Percentiles rank a stretch among this genome's conserved stretches.
These are phyloP conservation scores for Neonectria faginata DNA, from an alignment of 2,329 filamentous ascomycete genomes.

Conservation along the genomic window DNA sequence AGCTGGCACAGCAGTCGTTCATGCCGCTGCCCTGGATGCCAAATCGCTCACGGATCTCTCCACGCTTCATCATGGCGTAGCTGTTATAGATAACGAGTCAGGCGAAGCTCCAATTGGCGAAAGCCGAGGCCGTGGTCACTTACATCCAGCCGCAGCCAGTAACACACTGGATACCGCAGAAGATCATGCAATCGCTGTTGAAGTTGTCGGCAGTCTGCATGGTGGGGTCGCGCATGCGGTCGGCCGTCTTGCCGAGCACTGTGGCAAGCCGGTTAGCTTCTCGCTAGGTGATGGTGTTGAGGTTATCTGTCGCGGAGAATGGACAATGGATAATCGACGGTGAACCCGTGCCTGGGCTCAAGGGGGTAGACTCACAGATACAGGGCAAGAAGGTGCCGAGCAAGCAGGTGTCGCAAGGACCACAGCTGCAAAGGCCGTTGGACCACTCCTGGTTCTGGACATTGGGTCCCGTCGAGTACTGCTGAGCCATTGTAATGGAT, in stretches of 20 bases:
- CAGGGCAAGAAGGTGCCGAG: constrained; percentile 57
- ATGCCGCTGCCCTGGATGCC: constrained; percentile 62
- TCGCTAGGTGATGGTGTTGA: no score
- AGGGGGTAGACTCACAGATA: constrained; percentile 52
- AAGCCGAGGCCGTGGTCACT: constrained; percentile 27
- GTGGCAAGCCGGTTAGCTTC: constrained; percentile 29
- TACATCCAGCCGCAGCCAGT: constrained; percentile 60
- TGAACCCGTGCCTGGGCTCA: not conserved
- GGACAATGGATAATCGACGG: fast-evolving
- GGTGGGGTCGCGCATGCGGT: constrained; percentile 58
- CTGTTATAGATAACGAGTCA: constrained; percentile 38
- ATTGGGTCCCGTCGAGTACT: constrained; percentile 43
- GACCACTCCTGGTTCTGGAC: constrained; percentile 52
- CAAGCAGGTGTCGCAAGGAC: constrained; percentile 54
- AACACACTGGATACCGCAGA: constrained; percentile 52
- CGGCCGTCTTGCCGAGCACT: constrained; percentile 59
- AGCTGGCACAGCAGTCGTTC: constrained; percentile 64
- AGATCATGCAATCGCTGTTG: constrained; percentile 58
- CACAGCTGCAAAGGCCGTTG: constrained; percentile 55
- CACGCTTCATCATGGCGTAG: constrained; percentile 64
- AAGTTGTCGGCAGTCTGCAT: constrained; percentile 53
- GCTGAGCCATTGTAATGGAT: constrained; percentile 41
- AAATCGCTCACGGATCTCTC: constrained; percentile 64
- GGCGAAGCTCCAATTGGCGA: not conserved
- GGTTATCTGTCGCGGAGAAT: not conserved